Evolutionary conservation across 345 rosid species (phyloP).

Genomic region (Passiflora organensis): DNA sequence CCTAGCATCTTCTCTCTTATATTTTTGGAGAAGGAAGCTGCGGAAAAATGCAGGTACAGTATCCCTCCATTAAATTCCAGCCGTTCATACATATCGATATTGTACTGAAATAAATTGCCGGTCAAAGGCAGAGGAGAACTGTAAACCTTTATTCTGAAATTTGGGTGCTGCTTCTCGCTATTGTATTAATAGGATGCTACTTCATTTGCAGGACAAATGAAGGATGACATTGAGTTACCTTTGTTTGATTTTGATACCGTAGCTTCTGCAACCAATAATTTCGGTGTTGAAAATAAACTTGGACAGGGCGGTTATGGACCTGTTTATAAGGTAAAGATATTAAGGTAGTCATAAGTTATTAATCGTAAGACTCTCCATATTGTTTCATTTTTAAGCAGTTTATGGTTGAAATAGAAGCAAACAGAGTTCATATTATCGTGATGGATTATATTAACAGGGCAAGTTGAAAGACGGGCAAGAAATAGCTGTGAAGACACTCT

Average conservation of each 20-base stretch:
- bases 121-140: background rate
- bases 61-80: too few species aligned
- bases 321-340: slow-evolving; percentile 10
- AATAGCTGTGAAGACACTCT: slow-evolving; percentile 6
- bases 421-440: too few species aligned
- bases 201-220: background rate
- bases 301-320: slow-evolving; percentile 14
- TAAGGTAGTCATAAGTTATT: background rate
- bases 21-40: too few species aligned
- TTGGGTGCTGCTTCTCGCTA: background rate
- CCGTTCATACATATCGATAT: background rate
- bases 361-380: background rate
- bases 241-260: background rate
- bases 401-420: background rate
- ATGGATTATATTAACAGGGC: background rate
- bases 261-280: slow-evolving; percentile 1
- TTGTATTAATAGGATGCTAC: background rate
- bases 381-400: background rate
- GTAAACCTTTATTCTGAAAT: too few species aligned
- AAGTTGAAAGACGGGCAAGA: background rate
- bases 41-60: too few species aligned
- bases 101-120: background rate
- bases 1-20: too few species aligned
- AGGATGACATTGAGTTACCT: background rate
- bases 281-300: background rate